These are phyloP conservation scores for Mortierella sp. DNA, from an alignment of 371 early-diverging fungal species.

Conservation along the genomic window DNA sequence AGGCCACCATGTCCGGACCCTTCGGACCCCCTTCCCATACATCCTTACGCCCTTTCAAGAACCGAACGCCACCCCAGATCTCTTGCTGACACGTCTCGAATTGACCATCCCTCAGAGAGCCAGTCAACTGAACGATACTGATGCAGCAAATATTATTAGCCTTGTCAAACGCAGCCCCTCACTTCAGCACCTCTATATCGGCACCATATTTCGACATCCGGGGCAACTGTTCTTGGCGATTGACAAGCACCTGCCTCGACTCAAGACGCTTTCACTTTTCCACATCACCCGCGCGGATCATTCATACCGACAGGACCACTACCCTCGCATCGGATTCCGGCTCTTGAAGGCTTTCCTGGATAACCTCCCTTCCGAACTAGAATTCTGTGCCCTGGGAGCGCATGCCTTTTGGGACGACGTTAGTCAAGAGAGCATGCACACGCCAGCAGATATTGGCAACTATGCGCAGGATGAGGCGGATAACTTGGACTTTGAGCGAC, in stretches of 20 bases:
- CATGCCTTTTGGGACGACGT: background rate
- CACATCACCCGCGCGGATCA: background rate
- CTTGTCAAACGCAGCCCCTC: background rate
- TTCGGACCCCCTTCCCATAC: background rate
- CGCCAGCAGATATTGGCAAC: background rate
- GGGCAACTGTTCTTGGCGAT: background rate
- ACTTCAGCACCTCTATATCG: slow-evolving; percentile 3
- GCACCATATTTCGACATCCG: background rate
- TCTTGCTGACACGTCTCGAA: slow-evolving; percentile 1
- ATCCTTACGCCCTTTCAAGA: background rate
- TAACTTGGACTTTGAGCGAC: background rate
- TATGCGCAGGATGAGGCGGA: background rate
- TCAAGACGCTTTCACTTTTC: background rate
- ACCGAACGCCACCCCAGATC: background rate
- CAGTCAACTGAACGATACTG: background rate
- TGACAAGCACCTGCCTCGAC: background rate
- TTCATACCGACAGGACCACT: background rate
- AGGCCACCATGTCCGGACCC: background rate
- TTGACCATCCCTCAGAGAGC: background rate
- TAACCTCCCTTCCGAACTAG: background rate
- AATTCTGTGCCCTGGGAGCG: background rate
- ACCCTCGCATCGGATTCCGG: slow-evolving; percentile 1
- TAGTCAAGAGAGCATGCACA: background rate
- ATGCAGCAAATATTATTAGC: background rate
- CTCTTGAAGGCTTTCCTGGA: background rate